A percentile compares a stretch with the other conserved stretches of the same genome.
Conservation (phyloP, 805 yeast genomes). For the Danielia oregonensis region DNA sequence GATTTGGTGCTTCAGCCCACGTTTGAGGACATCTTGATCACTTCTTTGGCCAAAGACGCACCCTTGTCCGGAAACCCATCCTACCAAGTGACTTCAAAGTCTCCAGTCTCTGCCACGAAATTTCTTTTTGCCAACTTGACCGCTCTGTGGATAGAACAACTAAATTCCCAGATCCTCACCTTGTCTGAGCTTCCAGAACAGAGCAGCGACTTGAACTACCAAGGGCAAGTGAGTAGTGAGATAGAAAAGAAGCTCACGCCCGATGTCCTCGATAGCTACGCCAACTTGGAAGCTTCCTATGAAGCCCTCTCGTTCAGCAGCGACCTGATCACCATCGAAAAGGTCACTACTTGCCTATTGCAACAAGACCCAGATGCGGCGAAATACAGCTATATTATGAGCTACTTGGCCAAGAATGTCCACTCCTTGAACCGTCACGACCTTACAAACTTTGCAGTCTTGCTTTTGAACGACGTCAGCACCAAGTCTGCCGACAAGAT, state of each 20-base stretch:
- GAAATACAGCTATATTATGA: slow-evolving; percentile 10
- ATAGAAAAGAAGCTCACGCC: slow-evolving; percentile 2
- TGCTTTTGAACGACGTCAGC: slow-evolving; percentile 13
- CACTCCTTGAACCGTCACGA: slow-evolving; percentile 10
- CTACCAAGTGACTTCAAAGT: slow-evolving; percentile 19
- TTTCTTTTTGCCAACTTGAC: slow-evolving; percentile 28
- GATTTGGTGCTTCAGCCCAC: slow-evolving; percentile 29
- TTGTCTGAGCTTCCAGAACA: slow-evolving; percentile 15
- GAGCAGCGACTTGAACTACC: slow-evolving; percentile 12
- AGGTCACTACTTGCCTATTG: slow-evolving; percentile 12
- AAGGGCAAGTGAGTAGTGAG: slow-evolving; percentile 5
- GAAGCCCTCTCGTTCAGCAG: slow-evolving; percentile 1
- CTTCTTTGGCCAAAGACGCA: slow-evolving; percentile 26
- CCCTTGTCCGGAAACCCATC: slow-evolving; percentile 25
- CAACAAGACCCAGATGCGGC: slow-evolving; percentile 11
- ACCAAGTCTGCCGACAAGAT: slow-evolving; percentile 10
- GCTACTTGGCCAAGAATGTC: slow-evolving; percentile 9
- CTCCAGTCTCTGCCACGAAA: slow-evolving; percentile 8
- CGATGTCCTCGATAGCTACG: slow-evolving; percentile 2
- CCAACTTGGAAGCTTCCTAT: slow-evolving; percentile 4
- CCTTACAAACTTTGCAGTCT: slow-evolving; percentile 10
- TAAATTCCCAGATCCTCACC: slow-evolving; percentile 17
- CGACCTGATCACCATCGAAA: slow-evolving; percentile 4
- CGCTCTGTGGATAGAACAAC: slow-evolving; percentile 27
- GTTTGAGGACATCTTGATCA: slow-evolving; percentile 27